These are phyloP conservation scores for Lactarius evosmus DNA, from an alignment of 768 basidiomycete species.

Conservation along the genomic window DNA sequence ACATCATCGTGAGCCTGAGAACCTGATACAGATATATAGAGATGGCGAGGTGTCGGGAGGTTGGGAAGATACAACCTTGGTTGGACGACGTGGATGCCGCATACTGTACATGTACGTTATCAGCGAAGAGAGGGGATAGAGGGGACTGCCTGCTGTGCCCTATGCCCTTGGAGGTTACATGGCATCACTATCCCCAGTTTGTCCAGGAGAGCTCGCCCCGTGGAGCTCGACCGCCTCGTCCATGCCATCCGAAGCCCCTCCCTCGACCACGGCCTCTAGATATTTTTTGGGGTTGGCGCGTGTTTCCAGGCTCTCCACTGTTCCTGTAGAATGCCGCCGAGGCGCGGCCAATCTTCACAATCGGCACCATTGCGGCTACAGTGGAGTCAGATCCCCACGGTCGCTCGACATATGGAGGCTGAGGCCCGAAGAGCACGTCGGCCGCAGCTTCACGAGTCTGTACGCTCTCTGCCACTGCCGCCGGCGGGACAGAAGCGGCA, in stretches of 20 bases:
- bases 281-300: not conserved
- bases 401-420: not conserved
- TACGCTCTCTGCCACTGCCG: not conserved
- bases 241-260: not conserved
- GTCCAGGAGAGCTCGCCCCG: not conserved
- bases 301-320: not conserved
- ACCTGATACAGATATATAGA: not conserved
- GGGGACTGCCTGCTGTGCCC: not conserved
- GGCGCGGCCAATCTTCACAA: conserved; percentile 12
- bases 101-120: not conserved
- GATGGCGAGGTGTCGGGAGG: not conserved
- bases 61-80: not conserved
- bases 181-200: not conserved
- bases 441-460: conserved; percentile 18
- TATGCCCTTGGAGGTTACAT: not conserved
- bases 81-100: not conserved
- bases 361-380: not conserved
- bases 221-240: conserved; percentile 10
- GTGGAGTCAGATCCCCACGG: not conserved
- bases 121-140: not conserved
- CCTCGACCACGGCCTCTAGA: conserved; percentile 6
- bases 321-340: not conserved
- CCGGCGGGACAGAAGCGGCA: not conserved
- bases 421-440: conserved; percentile 14
- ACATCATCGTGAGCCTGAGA: not conserved